These are phyloP conservation scores for Lipomyces anomalus DNA, from an alignment of 805 yeast species.

Conservation along the genomic window DNA sequence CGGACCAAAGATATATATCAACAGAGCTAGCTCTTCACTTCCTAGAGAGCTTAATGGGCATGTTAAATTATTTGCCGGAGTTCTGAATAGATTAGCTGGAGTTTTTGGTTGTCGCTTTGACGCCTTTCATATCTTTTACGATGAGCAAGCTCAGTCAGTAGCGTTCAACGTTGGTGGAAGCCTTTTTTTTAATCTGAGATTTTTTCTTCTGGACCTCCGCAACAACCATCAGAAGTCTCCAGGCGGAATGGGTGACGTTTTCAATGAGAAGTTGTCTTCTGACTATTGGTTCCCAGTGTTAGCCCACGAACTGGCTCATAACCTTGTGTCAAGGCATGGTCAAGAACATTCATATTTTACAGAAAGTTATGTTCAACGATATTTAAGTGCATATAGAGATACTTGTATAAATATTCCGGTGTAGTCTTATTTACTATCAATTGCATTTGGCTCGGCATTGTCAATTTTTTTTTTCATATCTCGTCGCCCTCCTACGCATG, in stretches of 20 bases:
- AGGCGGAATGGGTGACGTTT: too few relatives aligned
- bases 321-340: slow-evolving; percentile 34
- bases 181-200: slow-evolving; percentile 36
- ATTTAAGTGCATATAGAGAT: slow-evolving; percentile 21
- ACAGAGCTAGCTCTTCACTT: too few relatives aligned
- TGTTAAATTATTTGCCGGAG: slow-evolving; percentile 11
- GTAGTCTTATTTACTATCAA: too few relatives aligned
- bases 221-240: too few relatives aligned
- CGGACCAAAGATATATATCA: slow-evolving; percentile 16
- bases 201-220: slow-evolving; percentile 19
- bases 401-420: too few relatives aligned
- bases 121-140: slow-evolving; percentile 30
- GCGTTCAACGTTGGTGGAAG: slow-evolving; percentile 38
- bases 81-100: slow-evolving; percentile 5
- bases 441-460: too few relatives aligned
- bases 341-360: slow-evolving; percentile 34
- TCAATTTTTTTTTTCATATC: too few relatives aligned
- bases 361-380: slow-evolving; percentile 32
- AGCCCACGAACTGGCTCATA: slow-evolving; percentile 41
- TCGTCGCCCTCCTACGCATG: too few relatives aligned
- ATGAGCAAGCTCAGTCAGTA: slow-evolving; percentile 26
- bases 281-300: slow-evolving; percentile 37
- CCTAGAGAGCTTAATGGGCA: slow-evolving; percentile 10
- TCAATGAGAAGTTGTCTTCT: slow-evolving; percentile 19
- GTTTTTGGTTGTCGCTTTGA: slow-evolving; percentile 27